Evolutionary conservation across 768 basidiomycete genomes (phyloP).

Genomic region (Pholiota molesta): DNA sequence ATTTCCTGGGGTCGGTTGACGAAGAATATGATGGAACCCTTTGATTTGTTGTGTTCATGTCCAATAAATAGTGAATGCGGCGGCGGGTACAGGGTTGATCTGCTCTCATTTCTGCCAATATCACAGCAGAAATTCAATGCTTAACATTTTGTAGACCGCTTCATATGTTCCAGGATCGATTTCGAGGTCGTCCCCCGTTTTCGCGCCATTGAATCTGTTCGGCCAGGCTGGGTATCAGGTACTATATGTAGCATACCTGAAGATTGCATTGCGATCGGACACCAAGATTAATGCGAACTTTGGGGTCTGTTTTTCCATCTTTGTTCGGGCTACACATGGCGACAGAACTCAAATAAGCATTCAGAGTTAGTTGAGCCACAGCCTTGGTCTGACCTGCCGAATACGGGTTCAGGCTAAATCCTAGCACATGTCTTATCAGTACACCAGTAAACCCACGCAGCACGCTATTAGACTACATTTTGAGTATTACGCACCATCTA

Average conservation of each 20-base stretch:
- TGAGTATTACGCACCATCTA: too few relatives aligned
- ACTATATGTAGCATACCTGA: background rate
- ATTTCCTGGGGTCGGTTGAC: constrained; percentile 61
- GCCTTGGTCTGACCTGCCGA: background rate
- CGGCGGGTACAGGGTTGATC: background rate
- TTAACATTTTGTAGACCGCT: background rate
- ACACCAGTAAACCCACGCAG: too few relatives aligned
- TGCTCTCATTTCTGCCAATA: background rate
- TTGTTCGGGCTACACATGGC: background rate
- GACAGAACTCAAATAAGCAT: background rate
- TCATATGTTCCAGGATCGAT: background rate
- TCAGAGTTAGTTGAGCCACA: background rate
- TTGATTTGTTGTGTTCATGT: constrained; percentile 7
- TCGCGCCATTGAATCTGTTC: background rate
- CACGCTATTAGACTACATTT: too few relatives aligned
- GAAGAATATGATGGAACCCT: constrained; percentile 44
- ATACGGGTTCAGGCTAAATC: background rate
- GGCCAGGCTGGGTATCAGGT: background rate
- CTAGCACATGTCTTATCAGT: background rate
- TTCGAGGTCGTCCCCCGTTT: background rate
- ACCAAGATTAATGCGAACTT: background rate
- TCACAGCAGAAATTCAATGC: background rate
- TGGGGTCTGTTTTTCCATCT: constrained; percentile 4
- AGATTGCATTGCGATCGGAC: background rate
- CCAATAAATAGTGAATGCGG: background rate